Evolutionary conservation across 73 alveolate species (phyloP).

Genomic region (Tetrahymena thermophila): DNA sequence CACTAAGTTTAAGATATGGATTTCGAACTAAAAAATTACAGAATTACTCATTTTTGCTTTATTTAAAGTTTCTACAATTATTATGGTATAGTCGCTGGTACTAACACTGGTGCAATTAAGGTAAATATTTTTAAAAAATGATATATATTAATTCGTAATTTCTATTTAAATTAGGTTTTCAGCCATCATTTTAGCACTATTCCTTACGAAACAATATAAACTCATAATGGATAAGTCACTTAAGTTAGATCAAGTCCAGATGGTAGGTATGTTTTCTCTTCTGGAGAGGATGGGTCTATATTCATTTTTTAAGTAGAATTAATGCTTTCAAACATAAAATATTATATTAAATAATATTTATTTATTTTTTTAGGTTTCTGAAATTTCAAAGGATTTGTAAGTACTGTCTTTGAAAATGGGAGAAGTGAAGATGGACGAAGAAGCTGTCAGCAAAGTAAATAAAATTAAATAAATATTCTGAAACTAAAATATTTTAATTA

Average conservation of each 20-base stretch:
- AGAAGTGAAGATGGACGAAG: conserved; percentile 42
- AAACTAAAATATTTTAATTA: background rate
- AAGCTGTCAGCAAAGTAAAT: conserved; percentile 7
- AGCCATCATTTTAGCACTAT: conserved; percentile 19
- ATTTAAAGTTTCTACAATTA: conserved; percentile 27
- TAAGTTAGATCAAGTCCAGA: conserved; percentile 72
- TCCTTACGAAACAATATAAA: conserved; percentile 52
- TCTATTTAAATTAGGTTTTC: background rate
- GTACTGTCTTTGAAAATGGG: conserved; percentile 28
- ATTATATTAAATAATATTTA: no score
- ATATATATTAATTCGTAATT: background rate
- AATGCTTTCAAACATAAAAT: no score
- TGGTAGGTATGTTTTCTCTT: conserved; percentile 68
- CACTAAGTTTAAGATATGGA: background rate
- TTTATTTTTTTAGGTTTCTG: conserved; percentile 38
- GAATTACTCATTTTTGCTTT: conserved; percentile 14
- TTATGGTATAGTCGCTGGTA: conserved; percentile 53
- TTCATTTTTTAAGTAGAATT: conserved; percentile 24
- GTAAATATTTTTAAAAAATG: conserved; percentile 28
- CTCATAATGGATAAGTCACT: conserved; percentile 73
- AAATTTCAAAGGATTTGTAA: conserved; percentile 36
- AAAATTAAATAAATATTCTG: background rate
- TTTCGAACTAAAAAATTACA: background rate
- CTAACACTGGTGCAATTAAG: conserved; percentile 52
- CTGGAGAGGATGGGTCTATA: conserved; percentile 82